These are phyloP conservation scores for Fusarium pseudonygamai DNA, from an alignment of 2,329 filamentous ascomycete species.

Conservation along the genomic window DNA sequence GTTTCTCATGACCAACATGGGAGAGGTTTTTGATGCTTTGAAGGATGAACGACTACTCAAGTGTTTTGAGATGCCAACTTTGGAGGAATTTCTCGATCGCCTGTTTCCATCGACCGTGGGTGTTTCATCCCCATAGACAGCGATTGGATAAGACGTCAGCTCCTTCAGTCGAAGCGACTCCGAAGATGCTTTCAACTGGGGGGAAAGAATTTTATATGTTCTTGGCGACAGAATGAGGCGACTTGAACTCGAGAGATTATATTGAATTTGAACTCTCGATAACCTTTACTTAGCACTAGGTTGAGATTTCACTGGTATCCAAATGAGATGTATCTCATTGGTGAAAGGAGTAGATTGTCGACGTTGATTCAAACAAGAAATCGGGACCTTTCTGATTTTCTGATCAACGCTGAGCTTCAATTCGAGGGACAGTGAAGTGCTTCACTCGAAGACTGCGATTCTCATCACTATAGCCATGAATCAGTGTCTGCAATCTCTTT, in stretches of 20 bases:
- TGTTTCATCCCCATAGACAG: rapidly evolving
- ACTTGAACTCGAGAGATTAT: rapidly evolving
- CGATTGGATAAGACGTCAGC: rapidly evolving
- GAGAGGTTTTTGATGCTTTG: background rate
- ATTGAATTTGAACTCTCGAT: rapidly evolving
- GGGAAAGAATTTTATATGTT: rapidly evolving
- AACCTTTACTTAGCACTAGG: too few relatives aligned
- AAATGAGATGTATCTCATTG: rapidly evolving
- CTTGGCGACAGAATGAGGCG: rapidly evolving
- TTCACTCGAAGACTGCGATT: background rate
- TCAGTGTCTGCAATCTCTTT: background rate
- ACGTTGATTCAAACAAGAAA: rapidly evolving
- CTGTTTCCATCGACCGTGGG: background rate
- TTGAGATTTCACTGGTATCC: rapidly evolving
- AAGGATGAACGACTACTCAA: background rate
- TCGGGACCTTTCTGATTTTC: rapidly evolving
- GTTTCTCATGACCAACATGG: background rate
- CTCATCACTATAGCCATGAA: rapidly evolving
- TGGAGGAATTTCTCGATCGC: background rate
- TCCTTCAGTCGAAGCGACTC: rapidly evolving
- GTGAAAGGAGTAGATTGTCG: rapidly evolving
- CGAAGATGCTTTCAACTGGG: rapidly evolving
- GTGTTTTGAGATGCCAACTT: background rate
- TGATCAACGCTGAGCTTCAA: rapidly evolving
- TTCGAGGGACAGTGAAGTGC: background rate